Base-by-base conservation (phyloP, 306 rosid species). In the Pyrus betulifolia region DNA sequence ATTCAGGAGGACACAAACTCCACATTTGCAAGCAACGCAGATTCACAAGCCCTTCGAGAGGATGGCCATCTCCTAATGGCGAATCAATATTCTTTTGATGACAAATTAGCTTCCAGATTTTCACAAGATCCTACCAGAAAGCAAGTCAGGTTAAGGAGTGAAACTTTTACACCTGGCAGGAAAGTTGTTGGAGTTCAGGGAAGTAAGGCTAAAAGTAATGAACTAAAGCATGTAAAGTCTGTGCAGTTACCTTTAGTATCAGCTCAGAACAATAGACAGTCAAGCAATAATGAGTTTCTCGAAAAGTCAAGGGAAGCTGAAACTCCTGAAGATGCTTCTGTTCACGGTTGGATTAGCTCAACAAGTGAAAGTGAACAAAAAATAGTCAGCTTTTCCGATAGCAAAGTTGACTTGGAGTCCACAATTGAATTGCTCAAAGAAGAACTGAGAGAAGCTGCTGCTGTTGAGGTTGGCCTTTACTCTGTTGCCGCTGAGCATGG, bases 381-480 rank as follows among this genome's bases (percentile, higher is more conserved):
- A 58, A 18, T 70, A 69, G 38, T 55, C 5, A 40, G 72, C 67
- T 63, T 72, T 75, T 59, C 72, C 22, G 76, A 84, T 72, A 74
- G 72, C 68, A 83, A 74, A 74, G 70, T 62, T 64, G 84, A 84
- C 74, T 57, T 89, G 78, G 86, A 87, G 74, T 84, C 84, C 10
- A 85, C 88, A 81, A 85, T 91, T 77, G 88, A 89, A 82, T 84
- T 77, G 87, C 96, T 93, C 67, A 86, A 76, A 72, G 94, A 89
- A 76, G 98, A 93, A 88, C 79, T 93, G 80, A 84, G 82, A 76
- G 96, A 93, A 85, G 91, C 94, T 85, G 98, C 98, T 79, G 91
- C 94, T 13, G 87, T 93, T 68, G 98, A 93, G 86, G 87, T 82
- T 86, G 82, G 89, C 45, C 88, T 93, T 72, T 93, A 89, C 81